phyloP scores from a whole-genome alignment of 2,329 filamentous ascomycete genomes.

The Colletotrichum graminicola region DNA sequence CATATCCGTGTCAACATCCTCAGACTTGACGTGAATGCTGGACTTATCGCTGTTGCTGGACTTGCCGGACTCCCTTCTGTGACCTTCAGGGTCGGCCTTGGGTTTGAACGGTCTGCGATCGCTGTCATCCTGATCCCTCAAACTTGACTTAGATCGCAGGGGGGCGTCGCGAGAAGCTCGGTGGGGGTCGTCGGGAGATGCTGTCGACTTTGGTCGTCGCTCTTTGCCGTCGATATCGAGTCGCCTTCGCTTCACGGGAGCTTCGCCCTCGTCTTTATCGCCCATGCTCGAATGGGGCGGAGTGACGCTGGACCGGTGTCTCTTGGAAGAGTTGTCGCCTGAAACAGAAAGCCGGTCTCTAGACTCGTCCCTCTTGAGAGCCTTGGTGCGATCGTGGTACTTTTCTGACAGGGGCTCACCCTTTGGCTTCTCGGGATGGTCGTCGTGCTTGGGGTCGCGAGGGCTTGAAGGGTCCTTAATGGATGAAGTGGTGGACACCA shows the following conservation, averaged over 20 bases:
- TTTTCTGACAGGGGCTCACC: slow-evolving; percentile 62
- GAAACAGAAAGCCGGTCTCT: slow-evolving; percentile 65
- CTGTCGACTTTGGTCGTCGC: slow-evolving; percentile 57
- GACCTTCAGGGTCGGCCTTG: slow-evolving; percentile 53
- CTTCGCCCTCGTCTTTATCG: slow-evolving; percentile 66
- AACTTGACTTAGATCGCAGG: slow-evolving; percentile 47
- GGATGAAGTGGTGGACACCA: slow-evolving; percentile 67
- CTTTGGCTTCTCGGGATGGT: slow-evolving; percentile 61
- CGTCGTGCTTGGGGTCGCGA: slow-evolving; percentile 63
- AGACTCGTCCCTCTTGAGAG: slow-evolving; percentile 72
- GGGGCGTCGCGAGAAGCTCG: slow-evolving; percentile 31
- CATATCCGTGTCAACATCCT: slow-evolving; percentile 70
- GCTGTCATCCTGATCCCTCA: slow-evolving; percentile 60
- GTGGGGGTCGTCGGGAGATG: slow-evolving; percentile 61
- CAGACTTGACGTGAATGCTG: slow-evolving; percentile 68
- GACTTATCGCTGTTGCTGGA: slow-evolving; percentile 58
- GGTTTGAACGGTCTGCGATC: slow-evolving; percentile 47
- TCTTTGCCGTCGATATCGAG: slow-evolving; percentile 68
- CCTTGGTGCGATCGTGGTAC: slow-evolving; percentile 71
- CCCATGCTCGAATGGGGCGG: slow-evolving; percentile 65
- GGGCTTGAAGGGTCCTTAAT: slow-evolving; percentile 67
- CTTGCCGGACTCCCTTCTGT: slow-evolving; percentile 58
- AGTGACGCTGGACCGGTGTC: slow-evolving; percentile 70
- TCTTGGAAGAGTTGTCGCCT: slow-evolving; percentile 67
- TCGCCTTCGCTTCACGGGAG: slow-evolving; percentile 67